phyloP scores from a whole-genome alignment of 495 filamentous ascomycete species.

The Penicillium paradoxum region DNA sequence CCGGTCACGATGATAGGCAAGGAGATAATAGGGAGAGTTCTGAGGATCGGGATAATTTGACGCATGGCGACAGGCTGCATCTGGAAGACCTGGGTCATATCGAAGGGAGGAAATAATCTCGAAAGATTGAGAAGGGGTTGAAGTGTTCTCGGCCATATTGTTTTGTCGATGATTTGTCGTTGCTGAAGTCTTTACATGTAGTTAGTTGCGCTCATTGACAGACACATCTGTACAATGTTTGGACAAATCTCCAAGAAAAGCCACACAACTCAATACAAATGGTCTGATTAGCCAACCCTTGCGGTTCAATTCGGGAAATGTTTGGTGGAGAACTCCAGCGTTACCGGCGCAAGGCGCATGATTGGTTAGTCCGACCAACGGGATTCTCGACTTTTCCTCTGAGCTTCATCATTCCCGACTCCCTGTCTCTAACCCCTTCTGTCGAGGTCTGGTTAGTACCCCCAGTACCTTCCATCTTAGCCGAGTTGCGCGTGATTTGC shows the following conservation, averaged over 20 bases:
- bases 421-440: constrained; percentile 28
- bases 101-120: constrained; percentile 68
- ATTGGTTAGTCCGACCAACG: constrained; percentile 30
- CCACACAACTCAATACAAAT: neutral
- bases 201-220: constrained; percentile 1
- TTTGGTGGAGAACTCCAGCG: constrained; percentile 17
- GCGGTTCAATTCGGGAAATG: constrained; percentile 3
- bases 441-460: constrained; percentile 20
- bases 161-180: neutral
- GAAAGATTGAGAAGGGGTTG: constrained; percentile 30
- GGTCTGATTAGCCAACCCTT: neutral
- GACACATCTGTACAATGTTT: neutral
- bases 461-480: constrained; percentile 4
- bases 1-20: constrained; percentile 76
- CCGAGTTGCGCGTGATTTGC: neutral
- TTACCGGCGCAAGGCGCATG: constrained; percentile 28
- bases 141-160: constrained; percentile 6
- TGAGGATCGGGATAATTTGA: constrained; percentile 36
- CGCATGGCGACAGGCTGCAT: constrained; percentile 33
- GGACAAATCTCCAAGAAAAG: neutral
- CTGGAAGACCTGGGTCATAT: constrained; percentile 63
- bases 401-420: constrained; percentile 29
- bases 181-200: neutral
- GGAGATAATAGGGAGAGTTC: constrained; percentile 74
- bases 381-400: constrained; percentile 34